These are phyloP conservation scores for Cryptosporidium baileyi DNA, from an alignment of 169 alveolate genomes.

Conservation along the genomic window DNA sequence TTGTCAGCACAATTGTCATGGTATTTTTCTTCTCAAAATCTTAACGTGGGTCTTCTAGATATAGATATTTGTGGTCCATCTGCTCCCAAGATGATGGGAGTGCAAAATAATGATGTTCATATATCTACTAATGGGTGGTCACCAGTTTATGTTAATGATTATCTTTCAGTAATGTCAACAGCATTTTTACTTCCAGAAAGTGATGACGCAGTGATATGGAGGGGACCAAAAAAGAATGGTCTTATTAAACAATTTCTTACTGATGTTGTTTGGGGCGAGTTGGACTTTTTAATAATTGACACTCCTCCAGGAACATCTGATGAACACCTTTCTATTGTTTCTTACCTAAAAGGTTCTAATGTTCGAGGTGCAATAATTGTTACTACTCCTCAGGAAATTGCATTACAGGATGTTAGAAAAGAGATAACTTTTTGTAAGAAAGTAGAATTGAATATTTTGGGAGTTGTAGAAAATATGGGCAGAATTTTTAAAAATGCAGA, in stretches of 20 bases:
- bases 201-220: slow-evolving; percentile 97
- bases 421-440: slow-evolving; percentile 90
- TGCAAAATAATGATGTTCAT: slow-evolving; percentile 91
- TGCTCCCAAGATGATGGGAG: slow-evolving; percentile 94
- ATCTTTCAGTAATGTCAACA: slow-evolving; percentile 95
- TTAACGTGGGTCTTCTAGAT: slow-evolving; percentile 93
- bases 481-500: slow-evolving; percentile 51
- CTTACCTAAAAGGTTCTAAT: slow-evolving; percentile 87
- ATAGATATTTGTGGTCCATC: slow-evolving; percentile 99
- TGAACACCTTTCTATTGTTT: slow-evolving; percentile 94
- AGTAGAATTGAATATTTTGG: slow-evolving; percentile 84
- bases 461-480: slow-evolving; percentile 97
- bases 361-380: slow-evolving; percentile 78
- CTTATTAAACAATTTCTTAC: slow-evolving; percentile 95
- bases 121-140: slow-evolving; percentile 95
- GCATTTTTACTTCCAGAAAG: slow-evolving; percentile 91
- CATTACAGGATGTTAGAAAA: slow-evolving; percentile 91
- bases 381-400: slow-evolving; percentile 90
- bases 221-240: slow-evolving; percentile 98
- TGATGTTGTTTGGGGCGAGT: slow-evolving; percentile 96
- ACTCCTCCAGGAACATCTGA: slow-evolving; percentile 99
- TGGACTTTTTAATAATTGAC: slow-evolving; percentile 95
- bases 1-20: slow-evolving; percentile 92
- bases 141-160: slow-evolving; percentile 94
- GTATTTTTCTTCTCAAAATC: slow-evolving; percentile 34